Evolutionary conservation across 23 red algal genomes (phyloP), one percentile per base, ranked within the genome.

Genomic region (Gracilaria caudata): DNA sequence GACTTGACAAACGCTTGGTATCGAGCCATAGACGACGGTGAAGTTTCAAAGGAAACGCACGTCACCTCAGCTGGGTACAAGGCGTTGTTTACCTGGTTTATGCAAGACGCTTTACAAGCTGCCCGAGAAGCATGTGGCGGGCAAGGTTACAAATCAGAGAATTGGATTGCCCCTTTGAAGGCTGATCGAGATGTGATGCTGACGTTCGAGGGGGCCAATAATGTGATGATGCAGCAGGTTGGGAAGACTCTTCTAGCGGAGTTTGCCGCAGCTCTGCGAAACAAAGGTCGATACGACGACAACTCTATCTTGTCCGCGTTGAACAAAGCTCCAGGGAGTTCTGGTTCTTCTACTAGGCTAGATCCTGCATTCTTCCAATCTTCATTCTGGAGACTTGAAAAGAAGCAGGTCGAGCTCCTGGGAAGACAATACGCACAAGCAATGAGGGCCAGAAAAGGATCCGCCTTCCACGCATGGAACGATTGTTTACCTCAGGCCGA

Each of bases 191-290:
- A 98, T 68, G 93, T 98, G 21, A 90, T 82, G 63, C 40, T 93
- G 13, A 98, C 93, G 26, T 98, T 94, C 81, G 96, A 98, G 37
- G 96, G 96, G 21, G 92, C 82, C 36, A 98, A 98, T 83, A 63
- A 51, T 26, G 96, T 98, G 8, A 84, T 98, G 56, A 37, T 95
- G 71, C 92, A 95, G 40, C 93, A 93, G 64, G 96, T 95, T n/a
- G 90, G 76, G 16, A 92, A 92, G 74, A 75, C 60, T 16, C 68
- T 92, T n/a, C 74, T 96, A 1, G 80, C 74, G 7, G 90, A 94
- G 57, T 71, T 71, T 47, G 38, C 20, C 37, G 21, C 37, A 45
- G 70, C 37, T 12, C 24, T 29, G 26, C 20, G 70, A 26, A 47
- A 47, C 70, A 47, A 49, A 24, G 70, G 40, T 26, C 7, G 33